Evolutionary conservation across 495 filamentous ascomycete species (phyloP).

Genomic region (Tuber brumale): DNA sequence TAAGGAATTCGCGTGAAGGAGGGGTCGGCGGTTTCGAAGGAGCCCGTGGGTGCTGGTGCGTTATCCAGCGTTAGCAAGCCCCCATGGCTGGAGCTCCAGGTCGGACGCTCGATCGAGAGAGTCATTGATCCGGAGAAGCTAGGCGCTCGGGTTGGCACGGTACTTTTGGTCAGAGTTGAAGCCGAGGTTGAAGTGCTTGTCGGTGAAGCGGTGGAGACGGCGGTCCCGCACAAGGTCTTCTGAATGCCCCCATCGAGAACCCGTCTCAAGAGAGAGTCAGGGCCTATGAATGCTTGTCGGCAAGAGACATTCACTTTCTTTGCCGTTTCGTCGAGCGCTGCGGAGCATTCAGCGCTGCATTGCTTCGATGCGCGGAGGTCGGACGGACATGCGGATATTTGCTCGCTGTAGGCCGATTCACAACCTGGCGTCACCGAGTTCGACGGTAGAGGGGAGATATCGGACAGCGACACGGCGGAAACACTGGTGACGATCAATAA

Average conservation of each 20-base stretch:
- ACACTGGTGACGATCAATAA: conserved; percentile 20
- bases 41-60: not conserved
- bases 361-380: conserved; percentile 11
- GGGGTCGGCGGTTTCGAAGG: not conserved
- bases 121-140: conserved; percentile 22
- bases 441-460: conserved; percentile 17
- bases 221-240: conserved; percentile 18
- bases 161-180: not conserved
- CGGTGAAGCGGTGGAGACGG: not conserved
- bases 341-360: conserved; percentile 15
- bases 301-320: conserved; percentile 21
- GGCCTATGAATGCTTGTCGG: conserved; percentile 27
- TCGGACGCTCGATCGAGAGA: not conserved
- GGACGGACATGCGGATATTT: conserved; percentile 18
- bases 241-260: conserved; percentile 29
- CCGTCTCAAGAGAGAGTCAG: conserved; percentile 22
- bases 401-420: conserved; percentile 14
- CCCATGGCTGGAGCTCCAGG: not conserved
- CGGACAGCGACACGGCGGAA: conserved; percentile 17
- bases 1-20: not conserved
- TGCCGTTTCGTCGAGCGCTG: conserved; percentile 12
- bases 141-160: not conserved
- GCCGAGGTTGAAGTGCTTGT: not conserved
- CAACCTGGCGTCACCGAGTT: conserved; percentile 29
- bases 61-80: not conserved